Evolutionary conservation across 108 stramenopile species (phyloP), one percentile per base, ranked within the genome.

Genomic region (Seminavis robusta): DNA sequence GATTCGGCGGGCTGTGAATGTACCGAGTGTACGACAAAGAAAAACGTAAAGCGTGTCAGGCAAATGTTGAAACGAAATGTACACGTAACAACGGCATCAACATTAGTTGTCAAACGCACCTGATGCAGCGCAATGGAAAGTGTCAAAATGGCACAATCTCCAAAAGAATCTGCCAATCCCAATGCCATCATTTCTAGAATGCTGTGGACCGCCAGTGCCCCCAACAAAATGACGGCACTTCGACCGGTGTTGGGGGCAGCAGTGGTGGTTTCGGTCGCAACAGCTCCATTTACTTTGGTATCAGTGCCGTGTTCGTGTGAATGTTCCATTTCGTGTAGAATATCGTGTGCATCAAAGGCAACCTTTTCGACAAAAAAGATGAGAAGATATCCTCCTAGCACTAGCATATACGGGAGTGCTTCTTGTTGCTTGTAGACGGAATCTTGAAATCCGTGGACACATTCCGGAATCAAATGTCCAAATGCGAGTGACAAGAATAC

Each of bases 321-420:
- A 33, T 66, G 55, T 49, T 87, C 79, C 90, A 83, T 79, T 47
- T 89, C 86, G 49, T 91, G 76, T 75, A 94, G 61, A 26, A 93
- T 75, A 30, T 80, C 85, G 69, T 96, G 86, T 0, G 94, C 79
- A 77, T 94, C 94, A 69, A 96, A 96, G 10, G 94, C 94, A 30
- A 97, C 84, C 73, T 97, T 97, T 70, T 97, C 98, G 40, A 98
- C 90, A 78, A 96, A 95, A 58, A 97, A 96, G 38, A 98, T 97
- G 15, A 96, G 51, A 59, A 98, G 49, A 69, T 97, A 98, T 6
- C 96, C 94, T 5, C 65, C 73, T 40, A 97, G 56, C 13, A 90
- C 83, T 42, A 91, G 64, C 72, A 87, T 76, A 52, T 81, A 94
- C 19, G 84, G 90, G 23, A 71, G 79, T 38, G 31, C 31, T 43